Evolutionary conservation across 2,329 filamentous ascomycete species (phyloP).

Genomic region (Alternaria angustiovoidea): DNA sequence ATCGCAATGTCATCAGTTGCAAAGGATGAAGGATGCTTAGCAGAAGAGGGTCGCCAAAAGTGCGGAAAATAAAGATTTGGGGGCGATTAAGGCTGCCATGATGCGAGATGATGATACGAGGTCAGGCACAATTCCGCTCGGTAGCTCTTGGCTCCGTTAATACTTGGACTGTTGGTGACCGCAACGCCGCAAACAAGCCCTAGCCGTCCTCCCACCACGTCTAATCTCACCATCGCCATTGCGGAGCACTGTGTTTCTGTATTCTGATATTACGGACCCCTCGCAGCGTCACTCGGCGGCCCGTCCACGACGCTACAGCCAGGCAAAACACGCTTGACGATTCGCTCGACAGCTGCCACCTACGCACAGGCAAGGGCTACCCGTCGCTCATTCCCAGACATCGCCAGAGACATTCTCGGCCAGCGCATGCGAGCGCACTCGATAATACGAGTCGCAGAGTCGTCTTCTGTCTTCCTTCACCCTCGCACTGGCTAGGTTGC

Average conservation of each 20-base stretch:
- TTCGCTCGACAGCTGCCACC: constrained; percentile 23
- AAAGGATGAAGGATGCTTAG: neutral
- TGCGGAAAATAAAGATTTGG: neutral
- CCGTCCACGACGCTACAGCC: constrained; percentile 23
- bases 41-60: neutral
- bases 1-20: neutral
- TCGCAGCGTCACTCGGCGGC: constrained; percentile 17
- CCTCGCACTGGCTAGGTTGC: constrained; percentile 18
- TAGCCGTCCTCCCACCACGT: constrained; percentile 6
- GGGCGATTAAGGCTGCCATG: neutral
- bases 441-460: constrained; percentile 19
- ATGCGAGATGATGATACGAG: constrained; percentile 1
- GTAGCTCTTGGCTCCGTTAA: constrained; percentile 8
- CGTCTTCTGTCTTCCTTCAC: neutral
- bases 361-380: constrained; percentile 20
- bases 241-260: neutral
- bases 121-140: constrained; percentile 5
- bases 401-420: constrained; percentile 6
- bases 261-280: neutral
- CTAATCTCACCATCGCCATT: constrained; percentile 3
- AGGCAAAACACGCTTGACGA: constrained; percentile 21
- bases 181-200: constrained; percentile 4
- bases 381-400: constrained; percentile 15
- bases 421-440: constrained; percentile 26
- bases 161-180: constrained; percentile 1